Conservation (phyloP, 495 filamentous ascomycete species). For the Baudoinia panamericana region DNA sequence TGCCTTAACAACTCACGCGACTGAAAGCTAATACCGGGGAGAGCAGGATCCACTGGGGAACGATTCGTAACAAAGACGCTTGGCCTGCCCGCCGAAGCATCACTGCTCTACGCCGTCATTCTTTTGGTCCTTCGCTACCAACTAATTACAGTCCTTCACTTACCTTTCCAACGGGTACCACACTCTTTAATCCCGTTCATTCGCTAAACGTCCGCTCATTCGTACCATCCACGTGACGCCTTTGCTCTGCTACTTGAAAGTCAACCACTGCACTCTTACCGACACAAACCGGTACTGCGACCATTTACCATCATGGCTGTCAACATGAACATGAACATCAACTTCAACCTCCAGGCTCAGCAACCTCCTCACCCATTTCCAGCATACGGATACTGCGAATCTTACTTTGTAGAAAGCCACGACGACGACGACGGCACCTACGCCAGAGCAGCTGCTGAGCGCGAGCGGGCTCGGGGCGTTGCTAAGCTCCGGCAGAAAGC, state of each 20-base stretch:
- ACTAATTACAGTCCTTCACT: slow-evolving; percentile 48
- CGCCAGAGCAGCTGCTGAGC: slow-evolving; percentile 32
- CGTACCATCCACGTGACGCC: slow-evolving; percentile 26
- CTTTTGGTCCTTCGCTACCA: slow-evolving; percentile 31
- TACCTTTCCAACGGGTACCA: slow-evolving; percentile 41
- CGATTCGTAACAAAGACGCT: no score
- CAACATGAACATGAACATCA: no score
- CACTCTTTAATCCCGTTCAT: slow-evolving; percentile 38
- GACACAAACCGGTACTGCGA: no score
- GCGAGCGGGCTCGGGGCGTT: slow-evolving; percentile 60
- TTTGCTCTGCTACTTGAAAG: slow-evolving; percentile 22
- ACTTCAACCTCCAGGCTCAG: slow-evolving; percentile 35
- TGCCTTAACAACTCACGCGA: slow-evolving; percentile 15
- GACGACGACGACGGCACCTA: slow-evolving; percentile 46
- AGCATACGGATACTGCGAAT: slow-evolving; percentile 43
- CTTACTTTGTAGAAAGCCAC: slow-evolving; percentile 71
- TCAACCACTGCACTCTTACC: no score
- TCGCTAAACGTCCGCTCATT: slow-evolving; percentile 26
- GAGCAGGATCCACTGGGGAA: no score
- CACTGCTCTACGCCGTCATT: slow-evolving; percentile 24
- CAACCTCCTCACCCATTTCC: slow-evolving; percentile 30
- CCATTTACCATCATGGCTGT: slow-evolving; percentile 50
- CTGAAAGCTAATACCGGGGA: slow-evolving; percentile 11
- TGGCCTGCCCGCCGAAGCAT: slow-evolving; percentile 2
- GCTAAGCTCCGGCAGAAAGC: slow-evolving; percentile 65